Base-by-base conservation (phyloP, 148 eudicot genomes). In the Rhododendron ferrugineum region DNA sequence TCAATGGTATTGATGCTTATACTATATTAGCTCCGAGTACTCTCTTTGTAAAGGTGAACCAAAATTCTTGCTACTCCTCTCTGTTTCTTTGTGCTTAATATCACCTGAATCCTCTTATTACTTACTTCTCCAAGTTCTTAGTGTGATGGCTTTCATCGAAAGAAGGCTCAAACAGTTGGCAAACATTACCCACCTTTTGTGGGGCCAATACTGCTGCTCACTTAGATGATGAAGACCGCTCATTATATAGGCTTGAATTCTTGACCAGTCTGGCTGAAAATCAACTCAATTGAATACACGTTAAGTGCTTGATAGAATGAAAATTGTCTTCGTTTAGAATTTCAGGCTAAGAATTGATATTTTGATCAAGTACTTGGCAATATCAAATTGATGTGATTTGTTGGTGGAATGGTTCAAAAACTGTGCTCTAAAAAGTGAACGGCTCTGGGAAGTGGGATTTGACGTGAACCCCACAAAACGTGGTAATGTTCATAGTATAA, bases 1-100 rank as follows among this genome's bases (percentile, higher is more conserved):
- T 94, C 47, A 95, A 95, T 83, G 98, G 98, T n/a, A 89, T 95
- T 3, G 95, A 95, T 92, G 94, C 95, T 81, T 89, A 92, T 89
- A 86, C 98, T 47, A 93, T 93, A 81, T 86, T 94, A 88, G 98
- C 98, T 82, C 98, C 96, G 46, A 92, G 93, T 87, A 94, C 98
- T 82, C 95, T 94, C 64, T 90, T 92, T 85, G 96, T 94, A 6
- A 94, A 93, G 96, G 98, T 94, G 54, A 47, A 88, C 78, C 8
- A 50, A 28, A 64, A 44, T 75, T 78, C 62, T 32, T 47, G 20
- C 4, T 54, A 18, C 49, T 80, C n/a, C 40, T 42, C 75, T 49
- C 49, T 75, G 20, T 62, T 15, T 75, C n/a, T 32, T 47, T 70
- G 20, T 70, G 37, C 40, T 32, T 70, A 64, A 70, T 32, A 70